Evolutionary conservation across 2,329 filamentous ascomycete genomes (phyloP).

Genomic region (Cladosporium sp.): DNA sequence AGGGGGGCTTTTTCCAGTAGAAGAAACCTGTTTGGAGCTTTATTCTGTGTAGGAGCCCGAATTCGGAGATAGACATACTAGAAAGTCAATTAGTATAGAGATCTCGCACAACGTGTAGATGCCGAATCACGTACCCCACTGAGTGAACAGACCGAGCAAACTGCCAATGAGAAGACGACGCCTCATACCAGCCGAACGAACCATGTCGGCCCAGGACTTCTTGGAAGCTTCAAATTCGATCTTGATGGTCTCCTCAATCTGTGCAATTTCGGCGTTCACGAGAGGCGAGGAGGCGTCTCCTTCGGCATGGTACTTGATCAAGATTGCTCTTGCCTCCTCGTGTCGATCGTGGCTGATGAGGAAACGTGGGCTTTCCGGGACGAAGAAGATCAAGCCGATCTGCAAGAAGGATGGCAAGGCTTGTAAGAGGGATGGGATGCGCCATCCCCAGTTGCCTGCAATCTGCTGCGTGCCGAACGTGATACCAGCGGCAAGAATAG

Average conservation of each 20-base stretch:
- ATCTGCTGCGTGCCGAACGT: conserved; percentile 53
- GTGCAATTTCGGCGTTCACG: conserved; percentile 60
- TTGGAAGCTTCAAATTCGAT: conserved; percentile 58
- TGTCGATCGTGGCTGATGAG: conserved; percentile 22
- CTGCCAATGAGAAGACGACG: conserved; percentile 54
- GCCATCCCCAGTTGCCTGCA: conserved; percentile 48
- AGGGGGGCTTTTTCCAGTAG: too few species aligned
- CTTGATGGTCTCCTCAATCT: conserved; percentile 60
- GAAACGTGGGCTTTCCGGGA: conserved; percentile 25
- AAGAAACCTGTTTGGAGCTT: neutral
- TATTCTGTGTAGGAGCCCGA: neutral
- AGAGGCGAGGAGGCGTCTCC: conserved; percentile 46
- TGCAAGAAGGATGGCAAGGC: conserved; percentile 49
- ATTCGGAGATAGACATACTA: neutral
- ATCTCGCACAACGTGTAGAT: neutral
- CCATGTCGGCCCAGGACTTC: conserved; percentile 61
- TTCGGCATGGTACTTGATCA: conserved; percentile 37
- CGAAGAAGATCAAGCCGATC: conserved; percentile 31
- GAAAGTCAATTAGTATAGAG: neutral
- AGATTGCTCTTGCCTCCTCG: conserved; percentile 42
- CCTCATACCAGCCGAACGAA: conserved; percentile 56
- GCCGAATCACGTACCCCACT: conserved; percentile 43
- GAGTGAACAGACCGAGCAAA: conserved; percentile 55
- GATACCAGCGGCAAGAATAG: conserved; percentile 49
- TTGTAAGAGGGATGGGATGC: conserved; percentile 52